These are phyloP conservation scores for Arabidopsis hybrid DNA, from an alignment of 441 rosid genomes.

Conservation along the genomic window DNA sequence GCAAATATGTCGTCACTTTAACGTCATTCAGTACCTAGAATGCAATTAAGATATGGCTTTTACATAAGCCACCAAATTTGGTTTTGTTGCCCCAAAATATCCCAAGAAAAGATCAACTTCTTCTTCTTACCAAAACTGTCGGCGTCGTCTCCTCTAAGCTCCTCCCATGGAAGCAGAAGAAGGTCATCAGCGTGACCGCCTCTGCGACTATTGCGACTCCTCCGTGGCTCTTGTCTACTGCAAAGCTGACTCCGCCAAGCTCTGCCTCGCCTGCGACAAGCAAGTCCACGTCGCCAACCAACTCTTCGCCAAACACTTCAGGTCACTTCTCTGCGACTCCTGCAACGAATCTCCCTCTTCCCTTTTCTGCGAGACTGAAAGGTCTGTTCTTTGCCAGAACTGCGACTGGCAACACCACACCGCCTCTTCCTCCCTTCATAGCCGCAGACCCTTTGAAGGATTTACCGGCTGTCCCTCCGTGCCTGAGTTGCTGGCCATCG, in stretches of 20 bases:
- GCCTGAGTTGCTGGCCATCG: conserved; percentile 49
- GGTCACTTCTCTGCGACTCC: conserved; percentile 78
- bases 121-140: conserved; percentile 11
- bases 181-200: conserved; percentile 36
- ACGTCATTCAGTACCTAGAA: neutral
- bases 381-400: conserved; percentile 72
- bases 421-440: conserved; percentile 47
- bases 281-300: conserved; percentile 89
- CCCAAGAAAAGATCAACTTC: neutral
- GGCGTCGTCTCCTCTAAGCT: neutral
- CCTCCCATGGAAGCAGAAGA: conserved; percentile 13
- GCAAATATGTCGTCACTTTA: conserved; percentile 15
- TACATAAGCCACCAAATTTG: neutral
- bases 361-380: conserved; percentile 79
- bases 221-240: conserved; percentile 74
- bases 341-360: conserved; percentile 74
- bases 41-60: conserved; percentile 4
- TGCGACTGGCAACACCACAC: conserved; percentile 87
- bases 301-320: conserved; percentile 80
- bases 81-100: too few species aligned
- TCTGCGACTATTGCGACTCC: conserved; percentile 80
- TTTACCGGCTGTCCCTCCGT: conserved; percentile 73
- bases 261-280: conserved; percentile 84
- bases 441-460: conserved; percentile 79
- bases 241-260: conserved; percentile 90